phyloP scores from a whole-genome alignment of 2,329 filamentous ascomycete species.

The Parastagonospora nodorum region DNA sequence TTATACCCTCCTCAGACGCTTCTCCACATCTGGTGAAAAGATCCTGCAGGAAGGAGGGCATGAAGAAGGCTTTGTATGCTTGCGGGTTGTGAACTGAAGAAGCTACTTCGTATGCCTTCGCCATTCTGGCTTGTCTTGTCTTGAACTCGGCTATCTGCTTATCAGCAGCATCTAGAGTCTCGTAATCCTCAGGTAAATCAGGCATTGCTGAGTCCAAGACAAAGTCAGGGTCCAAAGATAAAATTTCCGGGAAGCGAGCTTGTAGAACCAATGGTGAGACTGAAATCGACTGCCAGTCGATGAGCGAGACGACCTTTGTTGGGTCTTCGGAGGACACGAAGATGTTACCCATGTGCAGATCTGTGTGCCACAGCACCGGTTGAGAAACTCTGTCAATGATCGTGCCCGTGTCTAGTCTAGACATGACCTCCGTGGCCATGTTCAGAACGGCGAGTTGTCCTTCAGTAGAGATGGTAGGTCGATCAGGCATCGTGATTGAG shows the following conservation, averaged over 20 bases:
- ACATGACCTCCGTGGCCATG: constrained; percentile 18
- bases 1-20: constrained; percentile 33
- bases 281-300: constrained; percentile 31
- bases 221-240: constrained; percentile 19
- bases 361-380: constrained; percentile 34
- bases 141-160: constrained; percentile 9
- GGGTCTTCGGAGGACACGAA: constrained; percentile 26
- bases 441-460: constrained; percentile 17
- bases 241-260: constrained; percentile 22
- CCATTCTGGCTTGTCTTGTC: constrained; percentile 9
- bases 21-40: constrained; percentile 37
- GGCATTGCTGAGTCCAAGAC: constrained; percentile 8
- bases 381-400: constrained; percentile 8
- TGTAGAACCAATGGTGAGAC: constrained; percentile 24
- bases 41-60: constrained; percentile 37
- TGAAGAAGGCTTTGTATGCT: constrained; percentile 26
- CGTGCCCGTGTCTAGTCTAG: constrained; percentile 9
- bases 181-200: constrained; percentile 10
- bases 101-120: constrained; percentile 40
- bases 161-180: constrained; percentile 12
- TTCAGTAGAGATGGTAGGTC: constrained; percentile 15
- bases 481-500: background rate
- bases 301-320: constrained; percentile 25
- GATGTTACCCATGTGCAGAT: constrained; percentile 48
- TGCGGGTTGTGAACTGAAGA: constrained; percentile 23